Evolutionary conservation across 176 grass and related monocot species (phyloP), one percentile per base, ranked within the genome.

Genomic region (Dendrocalamus sinicus): DNA sequence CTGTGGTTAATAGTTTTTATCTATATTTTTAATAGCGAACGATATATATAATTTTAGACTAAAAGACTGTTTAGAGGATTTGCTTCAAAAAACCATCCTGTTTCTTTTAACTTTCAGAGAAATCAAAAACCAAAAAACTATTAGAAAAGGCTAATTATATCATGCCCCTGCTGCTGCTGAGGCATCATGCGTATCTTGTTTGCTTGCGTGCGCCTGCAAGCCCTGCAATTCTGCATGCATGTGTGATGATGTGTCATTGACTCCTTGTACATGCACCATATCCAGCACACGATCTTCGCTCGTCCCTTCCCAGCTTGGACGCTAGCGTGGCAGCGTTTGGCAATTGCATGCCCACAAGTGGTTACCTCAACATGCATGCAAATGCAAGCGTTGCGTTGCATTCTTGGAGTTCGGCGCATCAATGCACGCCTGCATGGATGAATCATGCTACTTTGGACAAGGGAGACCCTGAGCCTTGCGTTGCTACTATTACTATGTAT

Each of bases 271-370:
- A 87, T 37, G 89, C 85, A 87, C 68, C 75, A 47, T 75, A 87
- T 91, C 89, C 85, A 32, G 16, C 51, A 7, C 81, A 9, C 69
- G 74, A 83, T 90, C 84, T 73, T 30, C 9, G 79, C 40, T 78
- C 84, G 79, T 83, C 80, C 12, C 60, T 1, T 79, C 28, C 8
- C 65, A 55, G 40, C 58, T 73, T 83, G 84, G 84, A 87, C 46
- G 79, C 78, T 79, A 74, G 70, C 4, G 69, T 77, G 8, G 7
- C 24, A 12, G 9, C n/a, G 23, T 17, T 55, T 16, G 51, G 53
- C 67, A 30, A 19, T 6, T 3, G 72, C 72, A 26, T 12, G 74
- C 30, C 24, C 8, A 9, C 20, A 58, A 55, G 75, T 46, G 14
- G 50, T 55, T 55, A 20, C 77, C 9, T 75, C 70, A 12, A 28